phyloP scores from a whole-genome alignment of 179 eudicot genomes.

The Nepenthes alata region DNA sequence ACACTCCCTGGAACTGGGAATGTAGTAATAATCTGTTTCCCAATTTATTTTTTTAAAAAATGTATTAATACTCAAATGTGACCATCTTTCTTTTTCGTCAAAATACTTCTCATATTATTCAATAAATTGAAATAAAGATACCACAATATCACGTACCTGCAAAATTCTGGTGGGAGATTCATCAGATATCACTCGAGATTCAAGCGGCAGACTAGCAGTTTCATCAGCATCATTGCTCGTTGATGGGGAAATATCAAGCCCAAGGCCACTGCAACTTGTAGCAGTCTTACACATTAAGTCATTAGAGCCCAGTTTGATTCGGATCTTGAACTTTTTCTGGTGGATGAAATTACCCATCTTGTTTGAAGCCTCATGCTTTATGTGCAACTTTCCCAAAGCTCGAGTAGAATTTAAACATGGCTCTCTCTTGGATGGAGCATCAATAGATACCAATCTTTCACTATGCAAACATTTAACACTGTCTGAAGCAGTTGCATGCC shows the following conservation, averaged over 20 bases:
- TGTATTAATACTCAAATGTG: neutral
- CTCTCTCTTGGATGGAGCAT: constrained; percentile 13
- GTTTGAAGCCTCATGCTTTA: constrained; percentile 17
- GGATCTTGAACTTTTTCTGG: constrained; percentile 26
- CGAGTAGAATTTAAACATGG: constrained; percentile 13
- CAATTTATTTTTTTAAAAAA: constrained; percentile 3
- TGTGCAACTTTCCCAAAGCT: constrained; percentile 12
- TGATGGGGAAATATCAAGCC: constrained; percentile 47
- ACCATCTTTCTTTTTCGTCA: no score
- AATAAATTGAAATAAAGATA: neutral
- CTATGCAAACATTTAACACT: constrained; percentile 7
- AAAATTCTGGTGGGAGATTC: constrained; percentile 33
- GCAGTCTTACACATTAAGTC: constrained; percentile 22
- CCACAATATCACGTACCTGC: constrained; percentile 17
- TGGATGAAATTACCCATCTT: constrained; percentile 17
- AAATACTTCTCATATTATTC: no score
- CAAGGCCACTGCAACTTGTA: constrained; percentile 42
- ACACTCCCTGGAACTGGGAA: constrained; percentile 28
- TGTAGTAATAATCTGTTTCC: constrained; percentile 41
- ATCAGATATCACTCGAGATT: constrained; percentile 13
- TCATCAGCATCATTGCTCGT: constrained; percentile 27
- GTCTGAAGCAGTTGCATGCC: constrained; percentile 13
- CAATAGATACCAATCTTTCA: constrained; percentile 9
- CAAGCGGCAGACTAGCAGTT: constrained; percentile 20
- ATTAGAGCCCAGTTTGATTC: constrained; percentile 36